Conservation (phyloP, 2,329 filamentous ascomycete genomes). For the Nemania sp. region DNA sequence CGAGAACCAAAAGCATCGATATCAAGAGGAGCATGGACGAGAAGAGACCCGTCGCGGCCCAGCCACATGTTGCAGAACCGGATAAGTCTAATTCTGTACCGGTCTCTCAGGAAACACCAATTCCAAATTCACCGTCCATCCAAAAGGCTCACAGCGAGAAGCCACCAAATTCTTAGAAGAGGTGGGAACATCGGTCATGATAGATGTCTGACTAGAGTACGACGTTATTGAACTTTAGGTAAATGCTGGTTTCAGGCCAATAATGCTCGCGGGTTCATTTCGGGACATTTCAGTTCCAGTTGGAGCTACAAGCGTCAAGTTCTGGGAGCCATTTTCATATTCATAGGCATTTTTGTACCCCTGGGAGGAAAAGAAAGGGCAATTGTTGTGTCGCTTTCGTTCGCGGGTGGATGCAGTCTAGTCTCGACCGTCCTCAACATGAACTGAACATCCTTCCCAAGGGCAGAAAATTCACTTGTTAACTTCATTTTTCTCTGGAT, state of each 20-base stretch:
- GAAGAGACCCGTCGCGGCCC: constrained; percentile 22
- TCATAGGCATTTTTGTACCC: constrained; percentile 14
- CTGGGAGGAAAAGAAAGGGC: constrained; percentile 16
- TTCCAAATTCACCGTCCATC: constrained; percentile 35
- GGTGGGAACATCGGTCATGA: constrained; percentile 19
- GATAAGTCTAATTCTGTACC: constrained; percentile 13
- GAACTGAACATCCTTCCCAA: not conserved
- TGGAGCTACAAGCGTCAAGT: not conserved
- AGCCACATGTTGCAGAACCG: constrained; percentile 15
- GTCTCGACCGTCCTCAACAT: constrained; percentile 5
- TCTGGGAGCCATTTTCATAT: constrained; percentile 7
- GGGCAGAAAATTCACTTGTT: constrained; percentile 7
- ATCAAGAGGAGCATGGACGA: constrained; percentile 48
- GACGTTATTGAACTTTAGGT: constrained; percentile 8
- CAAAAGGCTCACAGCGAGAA: constrained; percentile 35
- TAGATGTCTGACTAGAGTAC: constrained; percentile 19
- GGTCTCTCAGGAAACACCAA: constrained; percentile 33
- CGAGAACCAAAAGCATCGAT: constrained; percentile 54
- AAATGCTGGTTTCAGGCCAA: constrained; percentile 11
- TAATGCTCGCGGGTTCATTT: constrained; percentile 1
- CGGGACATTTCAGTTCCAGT: not conserved
- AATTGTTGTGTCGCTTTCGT: constrained; percentile 12
- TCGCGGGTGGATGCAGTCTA: constrained; percentile 12
- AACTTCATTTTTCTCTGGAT: constrained; percentile 29
- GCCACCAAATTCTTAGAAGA: constrained; percentile 31